Evolutionary conservation across 2,329 filamentous ascomycete genomes (phyloP).

Genomic region (Fusarium anthophilum): DNA sequence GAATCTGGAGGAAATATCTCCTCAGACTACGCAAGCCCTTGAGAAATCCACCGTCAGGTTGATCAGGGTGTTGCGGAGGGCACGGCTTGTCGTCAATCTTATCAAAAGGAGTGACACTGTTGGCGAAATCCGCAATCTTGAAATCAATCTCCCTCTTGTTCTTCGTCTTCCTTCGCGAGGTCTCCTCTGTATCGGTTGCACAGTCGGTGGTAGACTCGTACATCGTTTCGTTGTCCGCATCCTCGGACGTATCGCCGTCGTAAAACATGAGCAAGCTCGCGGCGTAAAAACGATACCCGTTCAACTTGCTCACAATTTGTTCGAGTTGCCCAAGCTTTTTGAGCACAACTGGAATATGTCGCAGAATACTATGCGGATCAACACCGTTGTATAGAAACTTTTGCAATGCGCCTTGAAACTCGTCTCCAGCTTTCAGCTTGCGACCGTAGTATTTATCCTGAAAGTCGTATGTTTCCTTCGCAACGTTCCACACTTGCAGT

Average conservation of each 20-base stretch:
- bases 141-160: constrained; percentile 78
- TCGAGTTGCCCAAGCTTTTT: constrained; percentile 86
- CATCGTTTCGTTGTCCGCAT: constrained; percentile 60
- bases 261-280: constrained; percentile 96
- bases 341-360: constrained; percentile 88
- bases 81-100: constrained; percentile 70
- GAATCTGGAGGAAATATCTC: constrained; percentile 87
- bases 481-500: constrained; percentile 93
- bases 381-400: constrained; percentile 92
- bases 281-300: constrained; percentile 93
- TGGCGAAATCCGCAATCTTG: constrained; percentile 98
- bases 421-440: constrained; percentile 82
- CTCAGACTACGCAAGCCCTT: constrained; percentile 82
- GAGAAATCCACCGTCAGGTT: constrained; percentile 89
- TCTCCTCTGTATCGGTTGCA: constrained; percentile 67
- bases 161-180: constrained; percentile 56
- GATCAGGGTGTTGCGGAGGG: constrained; percentile 81
- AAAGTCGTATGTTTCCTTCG: constrained; percentile 86
- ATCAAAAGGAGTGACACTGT: constrained; percentile 92
- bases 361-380: constrained; percentile 79
- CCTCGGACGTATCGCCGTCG: constrained; percentile 77
- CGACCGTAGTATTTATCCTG: constrained; percentile 98
- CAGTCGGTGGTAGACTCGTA: constrained; percentile 68
- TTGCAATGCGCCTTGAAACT: constrained; percentile 89
- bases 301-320: constrained; percentile 79